Evolutionary conservation across 495 filamentous ascomycete species (phyloP).

Genomic region (Penicillium waksmanii): DNA sequence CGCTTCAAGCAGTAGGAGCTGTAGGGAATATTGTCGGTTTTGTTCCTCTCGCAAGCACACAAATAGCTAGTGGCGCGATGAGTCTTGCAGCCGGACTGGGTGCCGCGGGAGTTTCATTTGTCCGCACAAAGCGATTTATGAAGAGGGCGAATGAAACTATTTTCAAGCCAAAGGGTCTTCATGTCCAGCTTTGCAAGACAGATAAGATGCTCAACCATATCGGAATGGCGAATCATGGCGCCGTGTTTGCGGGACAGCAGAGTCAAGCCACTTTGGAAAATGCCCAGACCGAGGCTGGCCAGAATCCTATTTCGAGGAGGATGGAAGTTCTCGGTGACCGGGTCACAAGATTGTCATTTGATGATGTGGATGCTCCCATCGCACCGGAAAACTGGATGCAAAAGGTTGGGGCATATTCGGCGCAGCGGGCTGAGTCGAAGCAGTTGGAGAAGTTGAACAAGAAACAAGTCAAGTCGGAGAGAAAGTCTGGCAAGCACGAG

Average conservation of each 20-base stretch:
- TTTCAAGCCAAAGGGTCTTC: conserved; percentile 25
- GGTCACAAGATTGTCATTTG: conserved; percentile 16
- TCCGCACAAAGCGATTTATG: conserved; percentile 28
- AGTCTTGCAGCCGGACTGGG: conserved; percentile 25
- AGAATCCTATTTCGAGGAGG: conserved; percentile 16
- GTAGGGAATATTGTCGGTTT: conserved; percentile 19
- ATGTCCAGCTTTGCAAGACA: conserved; percentile 28
- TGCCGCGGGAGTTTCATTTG: conserved; percentile 15
- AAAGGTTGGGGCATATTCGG: conserved; percentile 10
- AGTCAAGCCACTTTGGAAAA: conserved; percentile 7
- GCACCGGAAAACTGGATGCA: conserved; percentile 25
- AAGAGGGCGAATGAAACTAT: conserved; percentile 23
- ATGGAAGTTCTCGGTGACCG: conserved; percentile 23
- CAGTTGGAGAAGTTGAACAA: conserved; percentile 17
- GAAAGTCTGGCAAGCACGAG: background rate
- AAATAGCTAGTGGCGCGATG: conserved; percentile 21
- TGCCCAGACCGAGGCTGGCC: conserved; percentile 2
- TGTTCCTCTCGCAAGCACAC: conserved; percentile 17
- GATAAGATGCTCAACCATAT: conserved; percentile 23
- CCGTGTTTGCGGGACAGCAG: conserved; percentile 12
- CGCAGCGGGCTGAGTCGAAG: conserved; percentile 16
- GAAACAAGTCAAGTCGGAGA: conserved; percentile 2
- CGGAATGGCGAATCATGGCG: conserved; percentile 13
- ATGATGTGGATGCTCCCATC: conserved; percentile 8
- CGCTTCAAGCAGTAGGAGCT: conserved; percentile 18